A percentile compares a stretch with the other conserved stretches of the same genome.
Evolutionary conservation across 2,329 filamentous ascomycete species (phyloP).

Genomic region (Hirsutella rhossiliensis): DNA sequence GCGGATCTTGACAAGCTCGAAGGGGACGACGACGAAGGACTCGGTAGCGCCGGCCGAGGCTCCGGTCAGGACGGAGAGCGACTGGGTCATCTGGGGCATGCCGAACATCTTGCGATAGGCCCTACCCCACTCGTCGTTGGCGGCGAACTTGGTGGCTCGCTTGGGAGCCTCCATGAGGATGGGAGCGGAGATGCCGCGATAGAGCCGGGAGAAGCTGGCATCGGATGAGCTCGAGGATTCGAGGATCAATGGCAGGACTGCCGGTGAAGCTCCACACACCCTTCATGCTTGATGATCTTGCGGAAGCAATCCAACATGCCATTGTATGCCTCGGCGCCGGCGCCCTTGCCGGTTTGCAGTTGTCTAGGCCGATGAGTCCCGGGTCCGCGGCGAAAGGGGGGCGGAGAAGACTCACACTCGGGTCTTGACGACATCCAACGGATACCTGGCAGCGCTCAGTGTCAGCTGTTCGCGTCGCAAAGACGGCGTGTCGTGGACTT

Average conservation of each 20-base stretch:
- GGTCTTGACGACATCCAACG: slow-evolving; percentile 96
- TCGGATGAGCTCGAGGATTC: slow-evolving; percentile 8
- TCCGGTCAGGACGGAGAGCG: slow-evolving; percentile 82
- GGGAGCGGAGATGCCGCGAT: slow-evolving; percentile 88
- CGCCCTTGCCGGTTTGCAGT: slow-evolving; percentile 63
- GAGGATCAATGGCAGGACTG: not conserved
- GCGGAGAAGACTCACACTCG: slow-evolving; percentile 58
- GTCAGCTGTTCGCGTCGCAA: slow-evolving; percentile 6
- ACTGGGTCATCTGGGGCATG: slow-evolving; percentile 77
- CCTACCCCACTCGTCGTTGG: slow-evolving; percentile 96
- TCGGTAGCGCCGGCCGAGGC: slow-evolving; percentile 93
- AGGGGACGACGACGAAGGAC: slow-evolving; percentile 92
- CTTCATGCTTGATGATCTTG: slow-evolving; percentile 94
- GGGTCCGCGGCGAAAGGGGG: not conserved
- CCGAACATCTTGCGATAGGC: slow-evolving; percentile 85
- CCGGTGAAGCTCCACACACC: slow-evolving; percentile 38
- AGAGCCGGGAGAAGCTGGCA: slow-evolving; percentile 69
- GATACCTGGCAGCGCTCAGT: slow-evolving; percentile 57
- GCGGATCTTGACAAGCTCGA: slow-evolving; percentile 97
- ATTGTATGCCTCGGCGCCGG: slow-evolving; percentile 77
- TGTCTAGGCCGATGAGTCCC: slow-evolving; percentile 42
- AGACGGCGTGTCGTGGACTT: slow-evolving; percentile 16
- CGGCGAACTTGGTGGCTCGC: slow-evolving; percentile 95
- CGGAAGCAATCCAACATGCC: slow-evolving; percentile 97
- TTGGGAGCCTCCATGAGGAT: slow-evolving; percentile 95